A percentile compares a stretch with the other conserved stretches of the same genome.
These are phyloP conservation scores for Volvariella surrecta DNA, from an alignment of 1,284 basidiomycete genomes.

Conservation along the genomic window DNA sequence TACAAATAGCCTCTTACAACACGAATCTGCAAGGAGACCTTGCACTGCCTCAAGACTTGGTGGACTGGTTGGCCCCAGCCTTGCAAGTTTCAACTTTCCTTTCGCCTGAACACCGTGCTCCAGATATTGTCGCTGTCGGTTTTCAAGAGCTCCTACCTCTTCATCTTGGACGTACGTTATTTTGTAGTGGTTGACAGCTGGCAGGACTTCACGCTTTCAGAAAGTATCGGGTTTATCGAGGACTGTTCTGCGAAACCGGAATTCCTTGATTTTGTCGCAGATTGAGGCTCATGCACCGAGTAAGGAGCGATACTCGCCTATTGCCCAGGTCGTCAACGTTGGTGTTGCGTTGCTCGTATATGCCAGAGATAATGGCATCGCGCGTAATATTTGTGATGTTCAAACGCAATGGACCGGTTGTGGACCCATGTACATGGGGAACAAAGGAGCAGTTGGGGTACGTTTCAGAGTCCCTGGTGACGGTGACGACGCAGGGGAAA, in stretches of 20 bases:
- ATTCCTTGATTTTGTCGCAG: conserved; percentile 57
- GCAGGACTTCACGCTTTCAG: background rate
- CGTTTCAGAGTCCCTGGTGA: conserved; percentile 64
- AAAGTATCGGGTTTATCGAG: conserved; percentile 58
- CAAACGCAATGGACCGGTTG: conserved; percentile 72
- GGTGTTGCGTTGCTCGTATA: conserved; percentile 79
- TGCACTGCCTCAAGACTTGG: conserved; percentile 71
- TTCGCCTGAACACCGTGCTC: conserved; percentile 46
- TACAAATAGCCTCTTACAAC: conserved; percentile 83
- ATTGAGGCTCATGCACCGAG: conserved; percentile 62
- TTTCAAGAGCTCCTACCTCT: conserved; percentile 87
- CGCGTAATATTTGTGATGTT: conserved; percentile 53
- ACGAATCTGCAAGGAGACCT: conserved; percentile 70
- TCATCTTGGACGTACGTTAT: conserved; percentile 63
- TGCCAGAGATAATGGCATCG: conserved; percentile 61
- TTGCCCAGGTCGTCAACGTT: conserved; percentile 70
- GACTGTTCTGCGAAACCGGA: conserved; percentile 50
- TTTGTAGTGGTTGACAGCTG: conserved; percentile 8
- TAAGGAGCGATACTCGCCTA: conserved; percentile 60
- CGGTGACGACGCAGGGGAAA: conserved; percentile 56
- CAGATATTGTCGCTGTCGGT: conserved; percentile 83
- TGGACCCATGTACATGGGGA: conserved; percentile 80
- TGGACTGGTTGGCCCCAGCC: conserved; percentile 77
- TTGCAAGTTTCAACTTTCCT: conserved; percentile 69
- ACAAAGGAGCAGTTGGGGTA: conserved; percentile 92